Percentiles rank a stretch among this genome's conserved stretches.
Conservation (phyloP, 2,329 filamentous ascomycete species). For the Bipolaris bicolor region DNA sequence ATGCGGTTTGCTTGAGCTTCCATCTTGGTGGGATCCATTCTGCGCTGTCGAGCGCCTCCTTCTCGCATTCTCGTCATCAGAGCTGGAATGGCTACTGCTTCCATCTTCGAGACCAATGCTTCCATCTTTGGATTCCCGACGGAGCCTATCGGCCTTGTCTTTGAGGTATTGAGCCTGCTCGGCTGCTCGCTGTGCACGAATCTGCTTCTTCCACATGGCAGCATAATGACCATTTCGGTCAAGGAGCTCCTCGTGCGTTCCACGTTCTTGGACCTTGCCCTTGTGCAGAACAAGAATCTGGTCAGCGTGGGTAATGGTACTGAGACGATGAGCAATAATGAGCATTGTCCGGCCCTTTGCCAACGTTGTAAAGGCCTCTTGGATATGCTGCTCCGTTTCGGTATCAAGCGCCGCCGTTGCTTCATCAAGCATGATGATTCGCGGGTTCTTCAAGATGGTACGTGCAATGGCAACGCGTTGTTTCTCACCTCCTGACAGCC, state of each 20-base stretch:
- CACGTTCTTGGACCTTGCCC: constrained; percentile 59
- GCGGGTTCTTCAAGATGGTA: constrained; percentile 89
- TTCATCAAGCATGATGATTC: constrained; percentile 91
- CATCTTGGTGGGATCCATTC: constrained; percentile 19
- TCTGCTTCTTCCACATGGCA: constrained; percentile 61
- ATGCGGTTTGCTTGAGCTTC: constrained; percentile 30
- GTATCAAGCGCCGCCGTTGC: constrained; percentile 91
- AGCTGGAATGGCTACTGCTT: constrained; percentile 47
- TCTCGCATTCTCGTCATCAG: constrained; percentile 43
- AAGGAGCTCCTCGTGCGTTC: constrained; percentile 59
- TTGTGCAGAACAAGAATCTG: constrained; percentile 63
- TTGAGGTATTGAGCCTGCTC: constrained; percentile 58
- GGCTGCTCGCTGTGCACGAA: constrained; percentile 57
- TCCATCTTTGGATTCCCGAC: constrained; percentile 56
- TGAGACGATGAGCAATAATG: constrained; percentile 81
- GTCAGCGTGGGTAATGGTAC: constrained; percentile 62
- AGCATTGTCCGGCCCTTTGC: constrained; percentile 88
- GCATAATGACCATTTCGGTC: constrained; percentile 54
- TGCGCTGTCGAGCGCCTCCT: constrained; percentile 22
- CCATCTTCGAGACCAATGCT: constrained; percentile 42
- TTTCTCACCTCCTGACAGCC: constrained; percentile 89
- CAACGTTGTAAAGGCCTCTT: constrained; percentile 80
- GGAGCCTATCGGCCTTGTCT: constrained; percentile 57
- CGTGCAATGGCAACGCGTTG: constrained; percentile 92
- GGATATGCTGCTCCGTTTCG: constrained; percentile 91